Percentiles rank a stretch among this genome's conserved stretches.
Conservation (phyloP, 1,284 basidiomycete genomes). For the Rhodotorula mucilaginosa region DNA sequence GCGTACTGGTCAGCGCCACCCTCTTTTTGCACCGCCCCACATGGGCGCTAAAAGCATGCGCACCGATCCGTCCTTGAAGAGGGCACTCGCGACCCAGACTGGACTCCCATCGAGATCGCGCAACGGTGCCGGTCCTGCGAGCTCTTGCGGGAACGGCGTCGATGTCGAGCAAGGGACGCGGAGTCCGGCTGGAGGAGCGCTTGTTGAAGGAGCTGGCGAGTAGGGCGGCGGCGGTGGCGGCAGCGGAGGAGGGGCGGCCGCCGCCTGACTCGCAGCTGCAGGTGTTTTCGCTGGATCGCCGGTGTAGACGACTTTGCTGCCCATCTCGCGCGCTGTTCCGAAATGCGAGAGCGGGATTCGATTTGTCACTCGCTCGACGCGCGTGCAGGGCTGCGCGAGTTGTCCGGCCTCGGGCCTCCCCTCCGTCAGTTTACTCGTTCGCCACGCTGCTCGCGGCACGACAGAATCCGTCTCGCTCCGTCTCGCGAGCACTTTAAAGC, state of each 20-base stretch:
- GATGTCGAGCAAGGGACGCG: constrained; percentile 15
- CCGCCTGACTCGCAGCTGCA: neutral
- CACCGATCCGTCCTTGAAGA: constrained; percentile 14
- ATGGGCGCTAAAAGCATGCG: neutral
- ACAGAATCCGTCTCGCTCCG: too few species aligned
- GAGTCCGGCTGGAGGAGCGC: constrained; percentile 12
- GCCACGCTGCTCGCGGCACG: too few species aligned
- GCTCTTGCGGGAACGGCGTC: neutral
- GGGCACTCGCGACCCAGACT: constrained; percentile 25
- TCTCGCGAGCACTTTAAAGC: too few species aligned
- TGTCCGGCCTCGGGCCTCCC: too few species aligned
- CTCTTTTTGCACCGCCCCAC: neutral
- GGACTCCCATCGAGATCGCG: constrained; percentile 14
- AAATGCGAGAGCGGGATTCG: neutral
- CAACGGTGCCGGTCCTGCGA: constrained; percentile 21
- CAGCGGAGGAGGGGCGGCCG: neutral
- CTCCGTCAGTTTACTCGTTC: too few species aligned
- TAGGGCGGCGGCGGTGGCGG: neutral
- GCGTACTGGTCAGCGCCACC: too few species aligned
- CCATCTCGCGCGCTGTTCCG: neutral
- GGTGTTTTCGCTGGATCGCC: neutral
- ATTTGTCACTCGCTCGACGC: neutral
- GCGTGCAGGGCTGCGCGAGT: neutral
- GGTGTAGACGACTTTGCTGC: neutral
- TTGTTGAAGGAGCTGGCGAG: neutral